Evolutionary conservation across 1,139 yeast species (phyloP), one percentile per base, ranked within the genome.

Genomic region (Candida sojae): DNA sequence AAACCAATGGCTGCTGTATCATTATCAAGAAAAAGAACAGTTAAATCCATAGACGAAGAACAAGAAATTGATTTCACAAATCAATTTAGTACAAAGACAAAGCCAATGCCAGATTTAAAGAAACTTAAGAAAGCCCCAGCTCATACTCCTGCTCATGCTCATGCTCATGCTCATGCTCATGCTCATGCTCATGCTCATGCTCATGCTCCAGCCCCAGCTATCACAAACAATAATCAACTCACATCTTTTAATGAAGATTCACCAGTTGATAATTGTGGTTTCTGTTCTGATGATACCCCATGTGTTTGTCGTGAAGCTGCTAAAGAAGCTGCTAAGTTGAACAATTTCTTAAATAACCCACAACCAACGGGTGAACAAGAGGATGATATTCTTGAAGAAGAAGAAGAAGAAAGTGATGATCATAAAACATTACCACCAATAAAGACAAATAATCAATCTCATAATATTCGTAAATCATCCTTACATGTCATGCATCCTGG

Each of bases 271-370:
- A 81, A 85, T 52, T 92, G 98, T 68, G 97, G 97, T 1, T 92
- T 92, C 66, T 92, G 98, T 62, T 83, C 96, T 1, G 96, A 88
- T 57, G 96, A 86, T 54, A 85, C 96, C 0, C 95, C 96, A 5
- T 92, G 98, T 68, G 88, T 92, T 2, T 92, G 98, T 65, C 82
- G 93, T 31, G 97, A 86, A 60, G 88, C 92, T 7, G 91, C 86
- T 0, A 78, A 78, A 56, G 88, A 83, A 56, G 79, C 80, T 1
- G 80, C 78, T 1, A 57, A 67, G 35, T 58, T 75, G 44, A 67
- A 64, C 44, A 60, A 62, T 35, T 57, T 68, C 1, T 62, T 73
- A 41, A 58, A 61, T 13, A 55, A 57, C 8, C 44, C 33, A 28
- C 39, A 34, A 34, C n/a, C 34, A n/a, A 51, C 54, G 21, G 55